Base-by-base conservation (phyloP, 169 alveolate species). In the Plasmodium cynomolgi region DNA sequence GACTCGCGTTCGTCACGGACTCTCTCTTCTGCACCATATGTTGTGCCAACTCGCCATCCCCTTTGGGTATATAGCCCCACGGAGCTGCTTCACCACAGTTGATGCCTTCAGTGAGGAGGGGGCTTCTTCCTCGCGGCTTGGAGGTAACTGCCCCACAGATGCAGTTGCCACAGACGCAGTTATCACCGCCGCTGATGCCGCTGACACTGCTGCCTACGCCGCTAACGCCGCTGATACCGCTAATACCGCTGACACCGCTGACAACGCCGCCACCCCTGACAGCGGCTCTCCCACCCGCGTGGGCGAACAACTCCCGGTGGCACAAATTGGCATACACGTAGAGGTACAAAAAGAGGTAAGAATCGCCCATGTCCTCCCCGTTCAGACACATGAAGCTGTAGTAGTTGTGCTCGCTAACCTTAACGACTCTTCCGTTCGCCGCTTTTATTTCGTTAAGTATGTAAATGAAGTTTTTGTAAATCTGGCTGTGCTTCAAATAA, bases 401-500 rank as follows among this genome's bases (percentile, higher is more conserved):
- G 56, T 81, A 91, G 29, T 81, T 91, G 39, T 91, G 73, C 56
- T 58, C 37, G 23, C 56, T 82, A 20, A 91, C 74, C 58, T 91
- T 91, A 13, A 68, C 3, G 23, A 91, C 71, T 73, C 84, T 91
- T 31, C 62, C 75, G 75, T 91, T 91, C 9, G 39, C 58, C 82
- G 72, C 73, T 71, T 91, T 91, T 81, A 91, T 62, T 81, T 91
- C 95, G 56, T 72, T 72, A 5, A 71, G 33, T 29, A 91, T 81
- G 84, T 81, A 81, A 29, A 91, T 81, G 83, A 81, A 91, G 58
- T 91, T 91, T 44, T 9, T 91, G 37, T 91, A 91, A 68, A 91
- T 91, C 74, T 82, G 62, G 34, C 50, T 75, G 74, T 91, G 83
- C 41, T 91, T 81, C 84, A 91, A 71, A 71, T 81, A 91, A 81